Conservation (phyloP, 331 rosid genomes). For the Phaseolus coccineus region DNA sequence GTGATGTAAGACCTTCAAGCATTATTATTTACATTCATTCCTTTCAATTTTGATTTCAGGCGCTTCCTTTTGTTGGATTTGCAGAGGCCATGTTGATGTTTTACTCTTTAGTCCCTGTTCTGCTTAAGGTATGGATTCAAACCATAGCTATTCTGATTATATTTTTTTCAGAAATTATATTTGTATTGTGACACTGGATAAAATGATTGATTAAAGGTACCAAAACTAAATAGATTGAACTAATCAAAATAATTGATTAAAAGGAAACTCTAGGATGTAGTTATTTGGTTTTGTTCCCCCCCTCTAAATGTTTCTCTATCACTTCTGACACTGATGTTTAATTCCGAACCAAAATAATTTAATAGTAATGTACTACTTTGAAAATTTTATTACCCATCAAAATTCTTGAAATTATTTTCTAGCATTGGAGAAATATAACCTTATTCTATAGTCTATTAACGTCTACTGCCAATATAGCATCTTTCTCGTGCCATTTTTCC, state of each 20-base stretch:
- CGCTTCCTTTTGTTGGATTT: constrained; percentile 82
- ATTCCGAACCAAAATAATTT: background rate
- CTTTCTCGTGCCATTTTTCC: too few species aligned
- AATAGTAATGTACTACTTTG: background rate
- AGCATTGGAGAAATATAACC: constrained; percentile 11
- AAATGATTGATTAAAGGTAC: background rate
- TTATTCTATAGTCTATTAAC: background rate
- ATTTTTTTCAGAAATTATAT: background rate
- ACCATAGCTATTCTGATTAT: constrained; percentile 15
- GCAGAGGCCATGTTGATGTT: constrained; percentile 68
- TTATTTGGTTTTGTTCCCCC: background rate
- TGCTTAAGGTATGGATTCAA: constrained; percentile 70
- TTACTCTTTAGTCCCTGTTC: constrained; percentile 70
- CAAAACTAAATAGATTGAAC: background rate
- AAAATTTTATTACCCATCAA: background rate
- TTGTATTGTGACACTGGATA: constrained; percentile 3
- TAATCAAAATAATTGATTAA: constrained; percentile 4
- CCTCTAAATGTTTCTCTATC: background rate
- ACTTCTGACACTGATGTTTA: background rate
- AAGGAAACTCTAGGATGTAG: background rate
- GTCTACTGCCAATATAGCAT: too few species aligned
- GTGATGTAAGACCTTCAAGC: constrained; percentile 26
- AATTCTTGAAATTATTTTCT: constrained; percentile 27
- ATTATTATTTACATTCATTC: constrained; percentile 10
- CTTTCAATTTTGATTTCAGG: constrained; percentile 64